Evolutionary conservation across 1,284 basidiomycete genomes (phyloP).

Genomic region (Meira nashicola): DNA sequence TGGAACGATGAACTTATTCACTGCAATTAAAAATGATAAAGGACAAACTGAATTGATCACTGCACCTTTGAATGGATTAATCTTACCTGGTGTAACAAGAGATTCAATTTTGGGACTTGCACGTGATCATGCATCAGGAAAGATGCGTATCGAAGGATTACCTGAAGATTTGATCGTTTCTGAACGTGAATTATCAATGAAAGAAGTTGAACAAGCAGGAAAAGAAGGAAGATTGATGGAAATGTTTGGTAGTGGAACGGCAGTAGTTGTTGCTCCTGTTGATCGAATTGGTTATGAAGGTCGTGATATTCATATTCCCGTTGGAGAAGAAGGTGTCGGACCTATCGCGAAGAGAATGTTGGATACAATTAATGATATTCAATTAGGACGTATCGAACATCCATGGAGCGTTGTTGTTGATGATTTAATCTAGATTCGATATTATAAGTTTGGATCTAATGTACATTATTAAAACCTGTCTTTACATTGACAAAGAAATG

Average conservation of each 20-base stretch:
- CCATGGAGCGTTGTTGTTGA: conserved; percentile 64
- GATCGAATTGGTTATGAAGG: conserved; percentile 74
- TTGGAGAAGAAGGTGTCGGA: conserved; percentile 80
- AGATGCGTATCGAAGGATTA: conserved; percentile 53
- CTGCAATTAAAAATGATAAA: conserved; percentile 71
- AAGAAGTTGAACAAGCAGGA: conserved; percentile 72
- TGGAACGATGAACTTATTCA: conserved; percentile 95
- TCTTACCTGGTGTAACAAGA: conserved; percentile 91
- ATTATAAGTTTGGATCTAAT: too few species aligned
- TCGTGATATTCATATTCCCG: conserved; percentile 76
- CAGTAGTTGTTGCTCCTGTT: conserved; percentile 60
- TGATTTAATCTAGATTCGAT: conserved; percentile 3
- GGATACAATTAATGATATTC: conserved; percentile 79
- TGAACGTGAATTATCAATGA: conserved; percentile 84
- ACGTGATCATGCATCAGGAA: conserved; percentile 65
- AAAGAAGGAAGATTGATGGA: conserved; percentile 72
- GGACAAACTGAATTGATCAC: conserved; percentile 56
- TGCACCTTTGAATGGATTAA: conserved; percentile 88
- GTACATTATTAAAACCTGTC: too few species aligned
- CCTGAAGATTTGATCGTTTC: conserved; percentile 64
- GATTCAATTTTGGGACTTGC: conserved; percentile 76
- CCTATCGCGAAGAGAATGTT: conserved; percentile 75
- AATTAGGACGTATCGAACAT: conserved; percentile 76
- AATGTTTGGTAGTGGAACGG: conserved; percentile 83
- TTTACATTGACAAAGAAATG: too few species aligned